These are phyloP conservation scores for Cochliopodium minus DNA, from an alignment of 208 protist species.

Conservation along the genomic window DNA sequence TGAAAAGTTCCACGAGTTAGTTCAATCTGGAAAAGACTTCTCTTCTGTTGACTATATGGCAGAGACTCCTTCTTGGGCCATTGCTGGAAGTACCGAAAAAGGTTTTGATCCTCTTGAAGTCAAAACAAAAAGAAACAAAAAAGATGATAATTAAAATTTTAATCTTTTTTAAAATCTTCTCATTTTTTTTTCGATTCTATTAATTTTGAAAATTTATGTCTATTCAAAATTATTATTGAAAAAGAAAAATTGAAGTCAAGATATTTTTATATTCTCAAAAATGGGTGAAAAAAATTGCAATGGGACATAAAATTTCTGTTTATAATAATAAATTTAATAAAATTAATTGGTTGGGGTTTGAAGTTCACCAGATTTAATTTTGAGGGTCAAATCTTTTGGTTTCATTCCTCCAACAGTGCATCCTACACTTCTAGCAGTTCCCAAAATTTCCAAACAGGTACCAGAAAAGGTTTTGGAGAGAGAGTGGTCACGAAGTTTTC, in stretches of 20 bases:
- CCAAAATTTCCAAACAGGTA: conserved; percentile 95
- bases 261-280: no score
- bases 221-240: no score
- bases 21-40: neutral
- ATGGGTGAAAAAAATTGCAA: no score
- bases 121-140: conserved; percentile 15
- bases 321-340: no score
- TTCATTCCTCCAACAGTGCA: conserved; percentile 88
- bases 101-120: conserved; percentile 64
- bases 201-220: no score
- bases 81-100: conserved; percentile 43
- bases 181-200: no score
- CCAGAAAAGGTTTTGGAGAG: conserved; percentile 75
- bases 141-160: no score
- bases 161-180: no score
- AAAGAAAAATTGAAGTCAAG: no score
- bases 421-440: conserved; percentile 87
- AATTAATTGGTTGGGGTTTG: no score
- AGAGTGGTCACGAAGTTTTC: conserved; percentile 72
- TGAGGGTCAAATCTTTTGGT: conserved; percentile 73
- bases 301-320: no score
- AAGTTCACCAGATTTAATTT: no score
- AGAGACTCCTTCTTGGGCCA: conserved; percentile 20
- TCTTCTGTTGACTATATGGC: conserved; percentile 25
- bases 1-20: conserved; percentile 24